These are phyloP conservation scores for Amanita pseudoporphyria DNA, from an alignment of 768 basidiomycete genomes.

Conservation along the genomic window DNA sequence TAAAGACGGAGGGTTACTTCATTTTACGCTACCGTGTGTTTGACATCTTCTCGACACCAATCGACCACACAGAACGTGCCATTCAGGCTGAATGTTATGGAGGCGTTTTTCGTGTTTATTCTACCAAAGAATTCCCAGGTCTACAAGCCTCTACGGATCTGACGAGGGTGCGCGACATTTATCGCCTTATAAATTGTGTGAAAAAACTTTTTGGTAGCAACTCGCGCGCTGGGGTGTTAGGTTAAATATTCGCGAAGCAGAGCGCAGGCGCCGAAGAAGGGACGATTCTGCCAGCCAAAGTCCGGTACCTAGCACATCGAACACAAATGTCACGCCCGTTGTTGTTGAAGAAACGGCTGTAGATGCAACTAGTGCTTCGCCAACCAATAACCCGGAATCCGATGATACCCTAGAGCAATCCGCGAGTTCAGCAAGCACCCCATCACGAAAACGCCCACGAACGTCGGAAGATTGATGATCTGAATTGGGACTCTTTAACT, in stretches of 20 bases:
- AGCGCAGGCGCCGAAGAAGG: conserved; percentile 41
- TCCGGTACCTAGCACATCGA: not conserved
- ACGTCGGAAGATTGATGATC: not conserved
- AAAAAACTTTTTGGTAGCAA: conserved; percentile 24
- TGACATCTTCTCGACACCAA: conserved; percentile 41
- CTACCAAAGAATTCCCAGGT: conserved; percentile 66
- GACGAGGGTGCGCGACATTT: conserved; percentile 39
- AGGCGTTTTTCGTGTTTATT: conserved; percentile 53
- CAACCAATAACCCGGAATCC: not conserved
- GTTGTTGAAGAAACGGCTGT: not conserved
- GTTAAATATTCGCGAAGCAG: conserved; percentile 49
- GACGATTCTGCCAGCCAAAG: conserved; percentile 16
- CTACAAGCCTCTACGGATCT: conserved; percentile 56
- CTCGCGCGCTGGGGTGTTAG: conserved; percentile 48
- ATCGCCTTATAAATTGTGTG: not conserved
- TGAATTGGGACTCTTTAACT: not conserved
- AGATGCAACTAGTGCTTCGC: not conserved
- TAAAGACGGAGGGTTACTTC: conserved; percentile 58
- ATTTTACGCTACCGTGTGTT: conserved; percentile 58
- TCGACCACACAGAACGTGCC: conserved; percentile 22
- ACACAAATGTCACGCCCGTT: not conserved
- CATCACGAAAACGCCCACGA: not conserved
- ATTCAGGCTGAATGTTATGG: conserved; percentile 61
- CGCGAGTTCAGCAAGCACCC: not conserved
- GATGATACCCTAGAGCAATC: not conserved